Evolutionary conservation across 352 stramenopile species (phyloP), one percentile per base, ranked within the genome.

Genomic region (Phytophthora pisi): DNA sequence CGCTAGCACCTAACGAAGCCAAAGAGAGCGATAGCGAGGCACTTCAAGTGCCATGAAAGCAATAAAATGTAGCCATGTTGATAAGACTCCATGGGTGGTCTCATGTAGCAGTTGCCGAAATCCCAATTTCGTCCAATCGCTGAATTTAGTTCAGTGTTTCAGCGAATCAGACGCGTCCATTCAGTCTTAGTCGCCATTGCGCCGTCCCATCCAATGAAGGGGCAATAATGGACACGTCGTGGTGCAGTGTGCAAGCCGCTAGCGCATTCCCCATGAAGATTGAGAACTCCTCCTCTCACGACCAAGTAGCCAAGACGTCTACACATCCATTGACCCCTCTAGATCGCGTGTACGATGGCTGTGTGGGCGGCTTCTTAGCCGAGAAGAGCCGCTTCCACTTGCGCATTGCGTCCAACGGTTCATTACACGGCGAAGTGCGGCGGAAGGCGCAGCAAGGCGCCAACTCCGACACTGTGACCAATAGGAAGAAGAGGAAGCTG

Each of bases 311-410:
- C 4, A 57, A 63, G 11, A 36, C 50, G 0, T 3, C 36, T 47
- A 26, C 30, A 15, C 9, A 36, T 0, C 30, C 38, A 47, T 36
- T 72, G 43, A 53, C 34, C 34, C 61, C 64, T 31, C 43, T 81
- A 5, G 74, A 82, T 18, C 72, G 63, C 34, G 72, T 80, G 38
- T 89, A 79, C 57, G 80, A 79, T 18, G 84, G 84, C n/a, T 64
- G 51, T 64, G 59, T 90, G 36, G 75, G 78, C 49, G 77, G 74
- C 0, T 79, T 84, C 53, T 30, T 84, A 56, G 57, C 68, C 24
- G 72, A 77, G 2, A 60, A 57, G 23, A 79, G 70, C 50, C 66
- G 74, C 26, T 65, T 92, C 23, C 61, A 72, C 11, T 20, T 92
- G 31, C 73, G 69, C 5, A 79, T 92, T 28, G 51, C 72, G 45